These are phyloP conservation scores for Candida coleopterorum DNA, from an alignment of 805 yeast genomes.

Conservation along the genomic window DNA sequence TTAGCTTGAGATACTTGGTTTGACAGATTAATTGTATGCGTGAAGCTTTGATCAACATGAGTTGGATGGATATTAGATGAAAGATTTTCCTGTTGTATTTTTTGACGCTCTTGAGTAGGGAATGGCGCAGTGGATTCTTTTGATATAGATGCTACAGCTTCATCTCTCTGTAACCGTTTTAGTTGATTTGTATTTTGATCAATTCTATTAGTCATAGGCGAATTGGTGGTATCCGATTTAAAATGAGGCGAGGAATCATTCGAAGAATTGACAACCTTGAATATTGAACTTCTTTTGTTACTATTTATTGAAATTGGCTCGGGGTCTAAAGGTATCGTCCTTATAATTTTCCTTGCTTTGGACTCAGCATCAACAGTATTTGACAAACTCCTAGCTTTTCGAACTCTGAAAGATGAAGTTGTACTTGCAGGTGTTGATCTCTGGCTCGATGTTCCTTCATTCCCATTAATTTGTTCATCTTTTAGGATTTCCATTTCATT, in stretches of 20 bases:
- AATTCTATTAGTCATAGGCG: conserved; percentile 5
- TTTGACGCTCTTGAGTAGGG: neutral
- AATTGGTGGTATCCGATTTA: conserved; percentile 10
- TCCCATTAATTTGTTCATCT: conserved; percentile 4
- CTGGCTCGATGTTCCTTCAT: conserved; percentile 17
- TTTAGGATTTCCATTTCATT: conserved; percentile 10
- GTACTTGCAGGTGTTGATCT: conserved; percentile 37
- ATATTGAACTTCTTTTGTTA: conserved; percentile 31
- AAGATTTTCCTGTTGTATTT: conserved; percentile 1
- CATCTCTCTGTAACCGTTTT: neutral
- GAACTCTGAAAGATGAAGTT: conserved; percentile 26
- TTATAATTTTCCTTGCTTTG: conserved; percentile 68
- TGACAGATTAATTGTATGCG: neutral
- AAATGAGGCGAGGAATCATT: conserved; percentile 27
- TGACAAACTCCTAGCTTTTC: conserved; percentile 47
- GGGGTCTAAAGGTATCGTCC: conserved; percentile 80
- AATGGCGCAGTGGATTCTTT: too few species aligned
- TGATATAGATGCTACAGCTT: neutral
- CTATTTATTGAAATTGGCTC: conserved; percentile 55
- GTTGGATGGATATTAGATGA: neutral
- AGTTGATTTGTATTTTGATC: neutral
- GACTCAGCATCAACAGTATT: conserved; percentile 60
- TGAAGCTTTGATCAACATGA: neutral
- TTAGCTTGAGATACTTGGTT: neutral
- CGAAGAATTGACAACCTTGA: conserved; percentile 33